These are phyloP conservation scores for Tinospora cordifolia DNA, from an alignment of 164 flowering plant species.

Conservation along the genomic window DNA sequence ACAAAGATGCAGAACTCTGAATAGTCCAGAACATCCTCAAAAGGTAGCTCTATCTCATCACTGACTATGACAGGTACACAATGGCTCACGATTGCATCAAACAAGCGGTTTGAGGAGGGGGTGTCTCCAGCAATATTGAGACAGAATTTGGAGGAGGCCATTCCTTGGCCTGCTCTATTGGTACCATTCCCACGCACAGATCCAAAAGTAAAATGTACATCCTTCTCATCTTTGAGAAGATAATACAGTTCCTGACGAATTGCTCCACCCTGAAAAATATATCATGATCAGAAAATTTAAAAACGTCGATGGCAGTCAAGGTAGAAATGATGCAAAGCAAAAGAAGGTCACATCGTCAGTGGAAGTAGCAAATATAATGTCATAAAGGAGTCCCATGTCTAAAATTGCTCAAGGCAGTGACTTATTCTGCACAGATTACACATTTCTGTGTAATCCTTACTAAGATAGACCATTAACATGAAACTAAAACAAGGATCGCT, in stretches of 20 bases:
- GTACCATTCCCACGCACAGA: conserved; percentile 46
- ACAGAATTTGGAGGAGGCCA: conserved; percentile 83
- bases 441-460: neutral
- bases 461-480: neutral
- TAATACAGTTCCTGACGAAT: conserved; percentile 81
- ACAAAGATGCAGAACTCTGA: conserved; percentile 68
- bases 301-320: no score
- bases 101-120: conserved; percentile 91
- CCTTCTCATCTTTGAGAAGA: conserved; percentile 78
- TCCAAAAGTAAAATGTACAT: conserved; percentile 78
- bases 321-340: neutral
- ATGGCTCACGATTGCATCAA: conserved; percentile 82
- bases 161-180: conserved; percentile 56
- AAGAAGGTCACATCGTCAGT: neutral
- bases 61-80: conserved; percentile 88
- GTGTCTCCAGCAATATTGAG: conserved; percentile 88
- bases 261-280: conserved; percentile 51
- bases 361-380: neutral
- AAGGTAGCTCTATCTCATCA: conserved; percentile 89
- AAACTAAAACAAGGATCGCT: neutral
- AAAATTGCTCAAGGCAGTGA: neutral
- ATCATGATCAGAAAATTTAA: conserved; percentile 3
- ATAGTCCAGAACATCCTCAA: conserved; percentile 76
- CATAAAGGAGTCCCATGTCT: neutral
- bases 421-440: neutral